Evolutionary conservation across 2,329 filamentous ascomycete species (phyloP).

Genomic region (Cytospora mali): DNA sequence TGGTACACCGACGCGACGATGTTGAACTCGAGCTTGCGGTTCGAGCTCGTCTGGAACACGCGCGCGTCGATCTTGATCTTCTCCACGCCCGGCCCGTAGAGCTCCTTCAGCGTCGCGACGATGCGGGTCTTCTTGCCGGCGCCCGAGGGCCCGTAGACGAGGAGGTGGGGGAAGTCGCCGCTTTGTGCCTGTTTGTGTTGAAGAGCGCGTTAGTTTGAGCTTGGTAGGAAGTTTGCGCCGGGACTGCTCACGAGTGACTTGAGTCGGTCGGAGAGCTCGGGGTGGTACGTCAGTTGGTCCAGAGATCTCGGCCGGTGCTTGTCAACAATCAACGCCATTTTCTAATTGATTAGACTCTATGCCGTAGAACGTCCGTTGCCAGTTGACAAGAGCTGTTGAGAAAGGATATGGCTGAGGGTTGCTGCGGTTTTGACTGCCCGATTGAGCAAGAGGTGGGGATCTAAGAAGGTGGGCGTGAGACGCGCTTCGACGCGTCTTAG

Average conservation of each 20-base stretch:
- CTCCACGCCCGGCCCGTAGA: conserved; percentile 95
- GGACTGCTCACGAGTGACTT: conserved; percentile 71
- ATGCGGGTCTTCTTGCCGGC: conserved; percentile 98
- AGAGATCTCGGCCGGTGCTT: conserved; percentile 75
- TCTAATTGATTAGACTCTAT: conserved; percentile 30
- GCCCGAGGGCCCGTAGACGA: conserved; percentile 94
- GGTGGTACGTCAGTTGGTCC: conserved; percentile 81
- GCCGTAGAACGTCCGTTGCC: conserved; percentile 15
- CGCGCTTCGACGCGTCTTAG: conserved; percentile 7
- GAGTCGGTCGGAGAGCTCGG: conserved; percentile 83
- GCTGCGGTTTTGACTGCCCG: neutral
- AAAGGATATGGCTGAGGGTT: neutral
- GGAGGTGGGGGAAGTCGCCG: conserved; percentile 95
- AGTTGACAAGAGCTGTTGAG: neutral
- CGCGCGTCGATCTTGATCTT: conserved; percentile 99
- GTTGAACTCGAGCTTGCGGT: conserved; percentile 99
- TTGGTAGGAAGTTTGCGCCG: neutral
- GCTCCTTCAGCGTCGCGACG: conserved; percentile 89
- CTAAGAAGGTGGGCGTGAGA: neutral
- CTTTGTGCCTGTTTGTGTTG: conserved; percentile 76
- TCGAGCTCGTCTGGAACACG: conserved; percentile 92
- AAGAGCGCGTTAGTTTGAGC: conserved; percentile 19
- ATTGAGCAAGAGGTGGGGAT: neutral
- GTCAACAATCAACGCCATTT: conserved; percentile 71
- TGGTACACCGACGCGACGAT: conserved; percentile 97